Conservation (phyloP, 73 alveolate species). For the Paraurostyla sp. region DNA sequence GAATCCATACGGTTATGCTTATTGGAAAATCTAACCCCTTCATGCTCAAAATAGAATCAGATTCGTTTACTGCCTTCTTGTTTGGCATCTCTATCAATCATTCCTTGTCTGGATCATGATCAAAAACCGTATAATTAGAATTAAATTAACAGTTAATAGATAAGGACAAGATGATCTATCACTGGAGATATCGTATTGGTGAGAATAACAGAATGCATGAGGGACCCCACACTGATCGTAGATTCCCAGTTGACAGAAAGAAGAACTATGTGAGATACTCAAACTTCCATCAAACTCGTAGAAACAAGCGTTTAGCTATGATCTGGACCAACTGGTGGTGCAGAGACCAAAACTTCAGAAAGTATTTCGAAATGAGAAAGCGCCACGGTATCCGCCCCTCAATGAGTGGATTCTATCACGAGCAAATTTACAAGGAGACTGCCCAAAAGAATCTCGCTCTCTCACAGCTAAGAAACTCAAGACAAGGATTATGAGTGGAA, state of each 20-base stretch:
- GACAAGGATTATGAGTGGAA: conserved; percentile 19
- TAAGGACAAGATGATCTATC: conserved; percentile 77
- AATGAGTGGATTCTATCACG: conserved; percentile 75
- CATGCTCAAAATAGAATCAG: conserved; percentile 67
- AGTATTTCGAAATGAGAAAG: conserved; percentile 94
- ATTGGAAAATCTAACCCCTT: conserved; percentile 82
- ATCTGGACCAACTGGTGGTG: conserved; percentile 86
- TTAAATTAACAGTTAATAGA: conserved; percentile 14
- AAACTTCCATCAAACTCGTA: conserved; percentile 77
- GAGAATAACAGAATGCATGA: conserved; percentile 61
- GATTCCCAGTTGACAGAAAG: conserved; percentile 79
- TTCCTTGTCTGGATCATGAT: conserved; percentile 66
- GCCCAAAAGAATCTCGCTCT: background rate
- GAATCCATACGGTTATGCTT: conserved; percentile 85
- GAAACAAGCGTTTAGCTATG: conserved; percentile 67
- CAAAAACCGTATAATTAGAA: conserved; percentile 61
- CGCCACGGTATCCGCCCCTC: conserved; percentile 84
- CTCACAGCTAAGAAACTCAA: conserved; percentile 37
- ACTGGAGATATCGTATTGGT: conserved; percentile 69
- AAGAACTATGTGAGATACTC: conserved; percentile 80
- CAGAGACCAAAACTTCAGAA: conserved; percentile 93
- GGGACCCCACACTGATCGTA: conserved; percentile 54
- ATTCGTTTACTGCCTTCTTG: conserved; percentile 67
- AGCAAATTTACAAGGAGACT: conserved; percentile 55
- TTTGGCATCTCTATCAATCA: conserved; percentile 62